Base-by-base conservation (phyloP, 352 stramenopile genomes). In the Phytopythium sindhum region DNA sequence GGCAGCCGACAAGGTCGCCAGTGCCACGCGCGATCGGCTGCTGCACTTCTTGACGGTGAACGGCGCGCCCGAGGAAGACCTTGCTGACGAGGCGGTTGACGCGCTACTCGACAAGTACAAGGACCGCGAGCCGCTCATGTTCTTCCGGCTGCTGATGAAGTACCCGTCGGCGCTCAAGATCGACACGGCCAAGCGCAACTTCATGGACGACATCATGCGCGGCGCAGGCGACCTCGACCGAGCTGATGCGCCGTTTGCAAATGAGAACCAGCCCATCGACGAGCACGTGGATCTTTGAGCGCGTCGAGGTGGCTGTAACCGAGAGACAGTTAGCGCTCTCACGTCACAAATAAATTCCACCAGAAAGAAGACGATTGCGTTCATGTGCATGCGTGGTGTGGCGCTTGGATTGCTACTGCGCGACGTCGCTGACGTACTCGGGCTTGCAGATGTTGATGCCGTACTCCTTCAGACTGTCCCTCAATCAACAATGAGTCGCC, bases 391-490 rank as follows among this genome's bases (percentile, higher is more conserved):
- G 31, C 31, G 31, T 45, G 39, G 39, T 7, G 10, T 15, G 5
- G 14, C 15, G 44, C 19, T 51, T 24, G 24, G 33, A 5, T 52
- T 9, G 1, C 23, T 33, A 60, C 23, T 81, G 61, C 2, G 68
- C 69, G 45, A 83, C 60, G 69, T 94, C 83, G 54, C 83, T 90
- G 31, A 88, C 77, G 65, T 94, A 94, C 64, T 94, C 81, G 17
- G 86, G 86, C 72, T 90, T 90, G 72, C 76, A 84, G 28, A 93
- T 71, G 55, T 90, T 92, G 42, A 94, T 67, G 52, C 83, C 83
- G 69, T 90, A 94, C 59, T 94, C 86, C 53, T 88, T 89, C 24
- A 94, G 68, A 64, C 83, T 91, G 42, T 41, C 29, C 28, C 50
- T 28, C 17, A 21, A 19, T 31, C 26, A 15, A 35, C 0, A 10